Evolutionary conservation across 495 filamentous ascomycete genomes (phyloP).

Genomic region (Penicillium cosmopolitanum): DNA sequence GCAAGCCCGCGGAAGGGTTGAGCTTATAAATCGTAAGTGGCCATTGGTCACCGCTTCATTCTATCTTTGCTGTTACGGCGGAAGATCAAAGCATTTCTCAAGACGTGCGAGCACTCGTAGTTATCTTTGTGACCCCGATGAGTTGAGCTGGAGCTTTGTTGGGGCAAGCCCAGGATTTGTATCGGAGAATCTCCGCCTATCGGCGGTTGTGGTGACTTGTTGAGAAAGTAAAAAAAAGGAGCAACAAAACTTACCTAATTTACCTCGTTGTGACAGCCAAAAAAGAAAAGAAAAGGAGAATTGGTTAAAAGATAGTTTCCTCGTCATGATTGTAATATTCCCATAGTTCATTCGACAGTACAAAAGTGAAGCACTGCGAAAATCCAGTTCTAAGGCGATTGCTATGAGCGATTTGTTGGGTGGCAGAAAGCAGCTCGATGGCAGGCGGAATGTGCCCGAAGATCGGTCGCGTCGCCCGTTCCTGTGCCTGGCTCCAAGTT

Average conservation of each 20-base stretch:
- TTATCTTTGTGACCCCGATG: not conserved
- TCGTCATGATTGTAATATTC: too few species aligned
- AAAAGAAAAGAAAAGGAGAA: not conserved
- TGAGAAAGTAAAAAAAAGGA: not conserved
- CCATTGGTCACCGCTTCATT: not conserved
- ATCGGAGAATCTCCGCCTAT: not conserved
- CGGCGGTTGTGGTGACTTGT: not conserved
- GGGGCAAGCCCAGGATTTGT: not conserved
- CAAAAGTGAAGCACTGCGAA: too few species aligned
- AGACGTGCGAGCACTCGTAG: not conserved
- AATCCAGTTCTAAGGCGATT: too few species aligned
- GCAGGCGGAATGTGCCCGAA: not conserved
- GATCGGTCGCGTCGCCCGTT: not conserved
- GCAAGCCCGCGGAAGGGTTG: not conserved
- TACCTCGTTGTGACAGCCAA: not conserved
- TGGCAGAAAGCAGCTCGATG: not conserved
- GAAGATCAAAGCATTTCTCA: not conserved
- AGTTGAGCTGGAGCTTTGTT: not conserved
- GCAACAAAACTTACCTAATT: not conserved
- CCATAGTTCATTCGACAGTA: too few species aligned
- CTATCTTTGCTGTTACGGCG: not conserved
- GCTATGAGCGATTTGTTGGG: slow-evolving; percentile 4
- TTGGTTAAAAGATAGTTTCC: too few species aligned
- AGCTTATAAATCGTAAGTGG: not conserved
- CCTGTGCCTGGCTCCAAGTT: too few species aligned